These are phyloP conservation scores for Ceratobasidium sp. DNA, from an alignment of 1,284 basidiomycete genomes.

Conservation along the genomic window DNA sequence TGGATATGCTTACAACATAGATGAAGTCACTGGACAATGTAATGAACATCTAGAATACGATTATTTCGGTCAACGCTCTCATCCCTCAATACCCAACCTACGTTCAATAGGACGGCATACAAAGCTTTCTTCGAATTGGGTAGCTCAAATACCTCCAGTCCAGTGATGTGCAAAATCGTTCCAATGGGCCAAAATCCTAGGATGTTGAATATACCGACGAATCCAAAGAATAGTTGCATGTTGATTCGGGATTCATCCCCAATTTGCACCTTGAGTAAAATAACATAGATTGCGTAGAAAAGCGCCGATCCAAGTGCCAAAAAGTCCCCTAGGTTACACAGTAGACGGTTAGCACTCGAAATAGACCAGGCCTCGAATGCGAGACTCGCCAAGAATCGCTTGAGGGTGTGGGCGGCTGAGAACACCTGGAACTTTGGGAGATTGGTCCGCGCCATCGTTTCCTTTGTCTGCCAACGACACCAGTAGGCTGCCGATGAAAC, in stretches of 20 bases:
- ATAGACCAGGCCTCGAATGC: conserved; percentile 17
- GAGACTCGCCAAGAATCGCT: conserved; percentile 38
- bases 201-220: conserved; percentile 91
- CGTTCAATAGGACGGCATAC: conserved; percentile 77
- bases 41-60: conserved; percentile 72
- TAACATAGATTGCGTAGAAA: conserved; percentile 92
- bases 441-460: conserved; percentile 41
- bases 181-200: conserved; percentile 82
- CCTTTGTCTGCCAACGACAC: conserved; percentile 81
- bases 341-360: conserved; percentile 34
- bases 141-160: conserved; percentile 76
- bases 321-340: conserved; percentile 66
- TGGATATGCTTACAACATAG: conserved; percentile 59
- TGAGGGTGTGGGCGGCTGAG: conserved; percentile 39
- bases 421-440: conserved; percentile 37
- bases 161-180: conserved; percentile 77
- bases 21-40: conserved; percentile 86
- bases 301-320: conserved; percentile 82
- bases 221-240: conserved; percentile 94
- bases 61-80: not conserved
- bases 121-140: conserved; percentile 69
- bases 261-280: conserved; percentile 87
- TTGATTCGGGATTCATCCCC: conserved; percentile 84
- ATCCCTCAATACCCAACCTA: conserved; percentile 48
- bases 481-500: conserved; percentile 84